phyloP scores from a whole-genome alignment of 257 asterid species.

The Nyctanthes arbortristis region DNA sequence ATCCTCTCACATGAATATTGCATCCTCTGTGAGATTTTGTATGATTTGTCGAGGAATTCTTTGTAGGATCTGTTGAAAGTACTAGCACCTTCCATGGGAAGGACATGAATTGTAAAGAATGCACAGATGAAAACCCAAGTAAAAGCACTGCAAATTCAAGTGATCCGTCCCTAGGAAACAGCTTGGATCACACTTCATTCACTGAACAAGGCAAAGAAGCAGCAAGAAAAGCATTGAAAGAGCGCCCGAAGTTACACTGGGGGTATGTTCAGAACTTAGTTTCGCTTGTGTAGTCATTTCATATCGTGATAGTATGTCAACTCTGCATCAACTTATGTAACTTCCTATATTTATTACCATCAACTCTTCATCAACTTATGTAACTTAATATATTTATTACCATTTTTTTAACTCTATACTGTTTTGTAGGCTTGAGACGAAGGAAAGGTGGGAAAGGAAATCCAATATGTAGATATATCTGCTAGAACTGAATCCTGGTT shows the following conservation, averaged over 20 bases:
- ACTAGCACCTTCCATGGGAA: constrained; percentile 41
- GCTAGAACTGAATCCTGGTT: not conserved
- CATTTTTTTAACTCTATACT: constrained; percentile 7
- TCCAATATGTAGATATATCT: constrained; percentile 66
- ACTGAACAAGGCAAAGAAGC: constrained; percentile 29
- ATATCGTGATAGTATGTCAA: not conserved
- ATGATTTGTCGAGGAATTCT: constrained; percentile 14
- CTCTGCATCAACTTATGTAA: not conserved
- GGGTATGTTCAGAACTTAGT: constrained; percentile 48
- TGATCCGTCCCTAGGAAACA: constrained; percentile 22
- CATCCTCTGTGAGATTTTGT: not conserved
- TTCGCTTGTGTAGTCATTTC: not conserved
- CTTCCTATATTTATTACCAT: constrained; percentile 4
- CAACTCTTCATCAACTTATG: too few species aligned
- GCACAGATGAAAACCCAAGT: constrained; percentile 18
- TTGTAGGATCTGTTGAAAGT: constrained; percentile 38
- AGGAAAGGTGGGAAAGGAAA: constrained; percentile 89
- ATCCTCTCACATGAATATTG: too few species aligned
- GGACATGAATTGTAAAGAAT: constrained; percentile 25
- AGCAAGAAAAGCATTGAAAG: constrained; percentile 24
- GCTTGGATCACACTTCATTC: constrained; percentile 17
- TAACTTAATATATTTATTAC: too few species aligned
- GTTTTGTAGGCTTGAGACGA: constrained; percentile 69
- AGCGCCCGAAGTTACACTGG: constrained; percentile 73
- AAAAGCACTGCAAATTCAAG: constrained; percentile 26